These are phyloP conservation scores for Plasmodium knowlesi DNA, from an alignment of 169 alveolate species.

Conservation along the genomic window DNA sequence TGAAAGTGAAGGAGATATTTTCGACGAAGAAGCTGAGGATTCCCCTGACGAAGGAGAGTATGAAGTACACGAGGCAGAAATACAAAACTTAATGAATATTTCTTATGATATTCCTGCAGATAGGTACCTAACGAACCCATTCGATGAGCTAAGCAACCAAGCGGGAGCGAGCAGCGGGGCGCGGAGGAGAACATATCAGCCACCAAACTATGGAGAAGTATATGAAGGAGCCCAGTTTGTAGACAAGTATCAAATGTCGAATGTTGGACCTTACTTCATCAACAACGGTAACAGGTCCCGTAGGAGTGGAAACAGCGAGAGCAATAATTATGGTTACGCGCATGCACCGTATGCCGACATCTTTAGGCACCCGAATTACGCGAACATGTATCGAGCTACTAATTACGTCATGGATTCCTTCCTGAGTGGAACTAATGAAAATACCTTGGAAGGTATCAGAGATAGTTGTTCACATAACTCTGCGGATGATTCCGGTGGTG, in stretches of 20 bases:
- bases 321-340: not conserved
- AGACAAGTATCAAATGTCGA: not conserved
- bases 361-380: not conserved
- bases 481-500: not conserved
- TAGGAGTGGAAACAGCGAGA: not conserved
- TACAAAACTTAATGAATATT: not conserved
- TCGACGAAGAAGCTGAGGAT: not conserved
- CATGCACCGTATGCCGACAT: not conserved
- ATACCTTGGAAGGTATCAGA: not conserved
- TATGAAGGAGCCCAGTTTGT: constrained; percentile 20
- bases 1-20: not conserved
- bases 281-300: not conserved
- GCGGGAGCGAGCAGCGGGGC: not conserved
- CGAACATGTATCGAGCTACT: not conserved
- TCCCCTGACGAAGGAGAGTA: not conserved
- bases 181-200: not conserved
- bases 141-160: not conserved
- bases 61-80: not conserved
- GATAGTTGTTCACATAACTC: not conserved
- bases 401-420: not conserved
- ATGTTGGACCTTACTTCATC: not conserved
- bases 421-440: not conserved
- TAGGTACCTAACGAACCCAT: not conserved
- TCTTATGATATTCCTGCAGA: not conserved
- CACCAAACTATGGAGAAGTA: not conserved